Evolutionary conservation across 2,329 filamentous ascomycete genomes (phyloP), one percentile per base, ranked within the genome.

Genomic region (Ceratocystis smalleyi): DNA sequence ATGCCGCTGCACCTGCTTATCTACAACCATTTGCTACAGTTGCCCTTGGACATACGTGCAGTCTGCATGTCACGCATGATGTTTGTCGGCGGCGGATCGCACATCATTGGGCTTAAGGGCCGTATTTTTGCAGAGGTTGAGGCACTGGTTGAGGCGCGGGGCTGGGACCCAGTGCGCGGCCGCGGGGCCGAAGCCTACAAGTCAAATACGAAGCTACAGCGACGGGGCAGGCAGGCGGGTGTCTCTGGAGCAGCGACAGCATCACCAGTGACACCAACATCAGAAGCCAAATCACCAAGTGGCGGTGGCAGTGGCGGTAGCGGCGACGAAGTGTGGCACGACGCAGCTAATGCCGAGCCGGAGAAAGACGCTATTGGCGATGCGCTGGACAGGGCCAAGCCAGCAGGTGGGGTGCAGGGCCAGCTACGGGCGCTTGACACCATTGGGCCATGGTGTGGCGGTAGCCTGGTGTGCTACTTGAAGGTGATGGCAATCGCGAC

Each of bases 31-130:
- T 80, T 99, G 1, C 78, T 95, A 1, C 79, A 83, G 6, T 78
- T 96, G 0, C 88, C 91, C 0, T 76, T 92, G 3, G 94, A 99
- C 73, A 84, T 91, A 3, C 84, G 94, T 27, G 86, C 88, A 0
- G 75, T 86, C 3, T 96, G 92, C 73, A 94, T 96, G 84, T 85
- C 91, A 1, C 87, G 92, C 47, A 88, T 97, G 57, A 78, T 96
- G 17, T 88, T 99, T 70, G 87, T 86, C 0, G 94, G 94, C 40
- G 90, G 90, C 1, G 87, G 87, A 59, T 84, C 90, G 5, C 81
- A 81, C 30, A 84, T 96, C 7, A 81, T 91, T 0, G 94, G 94
- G 0, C 76, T 99, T 30, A 90, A 89, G 68, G 79, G 81, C 27
- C 83, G 92, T 30, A 80, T 96, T 45, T 75, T 96, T 40, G 81